Evolutionary conservation across 2,329 filamentous ascomycete species (phyloP).

Genomic region (Conoideocrella luteorostrata): DNA sequence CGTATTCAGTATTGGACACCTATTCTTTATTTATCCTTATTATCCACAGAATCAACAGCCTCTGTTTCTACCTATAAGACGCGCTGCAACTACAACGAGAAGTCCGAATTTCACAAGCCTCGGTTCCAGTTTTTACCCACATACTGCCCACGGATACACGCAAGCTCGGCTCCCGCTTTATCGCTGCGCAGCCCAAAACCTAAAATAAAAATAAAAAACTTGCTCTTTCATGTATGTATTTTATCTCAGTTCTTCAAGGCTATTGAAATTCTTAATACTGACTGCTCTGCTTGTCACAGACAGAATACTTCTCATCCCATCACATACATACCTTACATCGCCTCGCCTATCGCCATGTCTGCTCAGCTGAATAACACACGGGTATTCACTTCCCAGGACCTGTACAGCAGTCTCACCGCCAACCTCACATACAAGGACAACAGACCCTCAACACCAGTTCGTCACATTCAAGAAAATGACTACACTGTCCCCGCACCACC

Average conservation of each 20-base stretch:
- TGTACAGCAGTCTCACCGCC: conserved; percentile 47
- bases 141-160: background rate
- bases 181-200: too few species aligned
- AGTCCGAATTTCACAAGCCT: background rate
- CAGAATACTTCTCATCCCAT: background rate
- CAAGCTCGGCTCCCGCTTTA: background rate
- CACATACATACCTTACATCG: conserved; percentile 30
- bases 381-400: conserved; percentile 40
- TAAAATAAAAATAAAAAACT: too few species aligned
- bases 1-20: too few species aligned
- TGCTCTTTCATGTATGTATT: too few species aligned
- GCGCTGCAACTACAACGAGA: background rate
- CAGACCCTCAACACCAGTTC: conserved; percentile 39
- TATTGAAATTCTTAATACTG: background rate
- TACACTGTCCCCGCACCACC: conserved; percentile 60
- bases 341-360: conserved; percentile 41
- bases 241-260: background rate
- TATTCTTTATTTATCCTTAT: too few species aligned
- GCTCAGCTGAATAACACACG: conserved; percentile 38
- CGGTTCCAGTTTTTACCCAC: background rate
- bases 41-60: background rate
- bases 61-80: conserved; percentile 1
- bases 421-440: conserved; percentile 39
- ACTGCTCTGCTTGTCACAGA: background rate
- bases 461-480: conserved; percentile 49